Percentiles rank a stretch among this genome's conserved stretches.
Evolutionary conservation across 1,284 basidiomycete genomes (phyloP).

Genomic region (Microbotryum intermedium): DNA sequence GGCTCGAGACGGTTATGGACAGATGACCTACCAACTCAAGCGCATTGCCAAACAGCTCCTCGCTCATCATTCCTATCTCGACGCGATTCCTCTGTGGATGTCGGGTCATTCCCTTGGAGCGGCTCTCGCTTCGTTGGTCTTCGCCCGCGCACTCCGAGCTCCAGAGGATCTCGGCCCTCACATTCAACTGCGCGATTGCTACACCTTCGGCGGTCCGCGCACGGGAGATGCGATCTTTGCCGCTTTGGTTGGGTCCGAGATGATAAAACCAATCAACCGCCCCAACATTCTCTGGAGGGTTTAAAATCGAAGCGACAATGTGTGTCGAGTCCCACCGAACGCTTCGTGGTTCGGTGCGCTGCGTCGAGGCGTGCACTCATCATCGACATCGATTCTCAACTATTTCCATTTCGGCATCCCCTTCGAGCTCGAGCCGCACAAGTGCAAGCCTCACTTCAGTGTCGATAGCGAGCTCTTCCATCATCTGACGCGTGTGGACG

Average conservation of each 20-base stretch:
- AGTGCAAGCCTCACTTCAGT: no score
- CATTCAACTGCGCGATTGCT: slow-evolving; percentile 14
- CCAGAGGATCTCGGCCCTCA: slow-evolving; percentile 18
- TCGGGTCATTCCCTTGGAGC: slow-evolving; percentile 25
- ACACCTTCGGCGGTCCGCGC: slow-evolving; percentile 17
- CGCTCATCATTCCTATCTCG: not conserved
- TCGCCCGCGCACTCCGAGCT: slow-evolving; percentile 14
- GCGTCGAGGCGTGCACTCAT: no score
- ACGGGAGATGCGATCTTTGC: slow-evolving; percentile 22
- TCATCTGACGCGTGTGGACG: no score
- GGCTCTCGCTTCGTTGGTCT: slow-evolving; percentile 16
- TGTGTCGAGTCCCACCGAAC: slow-evolving; percentile 15
- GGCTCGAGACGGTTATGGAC: slow-evolving; percentile 1
- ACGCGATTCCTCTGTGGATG: slow-evolving; percentile 28
- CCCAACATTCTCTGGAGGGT: slow-evolving; percentile 22
- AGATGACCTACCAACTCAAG: not conserved
- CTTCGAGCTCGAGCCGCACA: slow-evolving; percentile 6
- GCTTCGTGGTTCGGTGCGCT: slow-evolving; percentile 2
- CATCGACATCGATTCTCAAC: slow-evolving; percentile 5
- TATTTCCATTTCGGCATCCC: slow-evolving; percentile 13
- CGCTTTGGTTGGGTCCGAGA: not conserved
- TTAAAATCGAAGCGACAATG: slow-evolving; percentile 16
- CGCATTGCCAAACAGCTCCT: slow-evolving; percentile 16
- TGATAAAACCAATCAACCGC: slow-evolving; percentile 8
- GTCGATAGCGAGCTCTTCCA: no score